Conservation (phyloP, 2,329 filamentous ascomycete species). For the Atkinsonella hypoxylon region DNA sequence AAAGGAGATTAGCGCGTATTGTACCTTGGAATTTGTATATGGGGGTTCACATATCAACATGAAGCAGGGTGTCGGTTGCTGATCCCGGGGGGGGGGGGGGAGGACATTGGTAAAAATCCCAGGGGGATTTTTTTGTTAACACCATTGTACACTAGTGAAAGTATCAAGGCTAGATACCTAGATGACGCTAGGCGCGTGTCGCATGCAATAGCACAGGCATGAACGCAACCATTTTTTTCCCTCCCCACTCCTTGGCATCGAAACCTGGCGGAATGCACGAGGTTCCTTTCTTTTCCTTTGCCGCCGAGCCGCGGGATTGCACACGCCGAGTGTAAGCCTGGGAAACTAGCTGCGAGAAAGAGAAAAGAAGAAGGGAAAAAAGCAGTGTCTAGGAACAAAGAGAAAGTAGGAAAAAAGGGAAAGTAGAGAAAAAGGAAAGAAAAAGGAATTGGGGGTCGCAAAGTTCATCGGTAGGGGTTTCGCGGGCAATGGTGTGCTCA, state of each 20-base stretch:
- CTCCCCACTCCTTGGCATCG: too few relatives aligned
- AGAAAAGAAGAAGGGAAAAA: too few relatives aligned
- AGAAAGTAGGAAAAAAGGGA: too few relatives aligned
- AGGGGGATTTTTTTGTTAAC: background rate
- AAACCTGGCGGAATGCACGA: too few relatives aligned
- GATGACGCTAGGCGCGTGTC: background rate
- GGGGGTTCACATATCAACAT: background rate
- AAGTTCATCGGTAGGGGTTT: too few relatives aligned
- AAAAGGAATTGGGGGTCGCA: too few relatives aligned
- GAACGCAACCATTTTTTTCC: background rate
- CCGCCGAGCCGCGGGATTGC: too few relatives aligned
- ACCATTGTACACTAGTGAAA: background rate
- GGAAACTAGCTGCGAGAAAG: too few relatives aligned
- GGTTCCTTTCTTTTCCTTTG: background rate
- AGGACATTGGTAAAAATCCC: background rate
- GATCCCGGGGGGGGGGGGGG: background rate
- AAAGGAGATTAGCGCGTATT: background rate
- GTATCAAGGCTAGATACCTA: background rate
- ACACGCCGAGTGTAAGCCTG: too few relatives aligned
- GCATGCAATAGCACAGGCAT: background rate
- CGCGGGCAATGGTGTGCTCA: too few relatives aligned
- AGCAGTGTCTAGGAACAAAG: too few relatives aligned
- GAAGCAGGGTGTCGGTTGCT: background rate
- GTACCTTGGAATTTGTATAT: background rate
- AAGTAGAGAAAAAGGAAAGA: too few relatives aligned